A percentile compares a stretch with the other conserved stretches of the same genome.
These are phyloP conservation scores for Jackrogersella minutella DNA, from an alignment of 495 filamentous ascomycete genomes.

Conservation along the genomic window DNA sequence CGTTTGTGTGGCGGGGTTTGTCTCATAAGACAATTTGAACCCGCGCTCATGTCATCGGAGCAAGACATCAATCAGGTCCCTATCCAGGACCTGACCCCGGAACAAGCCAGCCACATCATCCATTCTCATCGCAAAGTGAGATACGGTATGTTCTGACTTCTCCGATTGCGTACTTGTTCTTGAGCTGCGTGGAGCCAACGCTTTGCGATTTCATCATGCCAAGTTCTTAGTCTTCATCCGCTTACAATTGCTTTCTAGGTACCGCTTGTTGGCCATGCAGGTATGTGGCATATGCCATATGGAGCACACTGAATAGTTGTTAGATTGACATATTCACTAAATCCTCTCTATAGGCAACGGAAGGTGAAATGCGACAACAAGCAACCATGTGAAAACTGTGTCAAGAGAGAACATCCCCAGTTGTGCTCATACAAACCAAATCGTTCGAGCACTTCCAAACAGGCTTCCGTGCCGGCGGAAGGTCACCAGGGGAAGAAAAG, in stretches of 20 bases:
- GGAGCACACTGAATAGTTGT: not conserved
- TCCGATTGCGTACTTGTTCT: not conserved
- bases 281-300: constrained; percentile 17
- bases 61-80: constrained; percentile 48
- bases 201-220: not conserved
- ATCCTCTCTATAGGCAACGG: constrained; percentile 59
- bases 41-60: constrained; percentile 40
- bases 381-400: constrained; percentile 74
- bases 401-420: constrained; percentile 75
- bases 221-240: not conserved
- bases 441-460: constrained; percentile 61
- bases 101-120: constrained; percentile 66
- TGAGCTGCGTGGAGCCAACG: not conserved
- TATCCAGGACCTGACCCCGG: constrained; percentile 61
- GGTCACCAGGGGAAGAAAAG: constrained; percentile 51
- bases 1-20: constrained; percentile 35
- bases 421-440: constrained; percentile 78
- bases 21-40: constrained; percentile 20
- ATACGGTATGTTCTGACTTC: constrained; percentile 64
- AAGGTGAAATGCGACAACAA: constrained; percentile 82
- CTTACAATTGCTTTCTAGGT: constrained; percentile 48
- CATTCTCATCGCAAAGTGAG: constrained; percentile 66
- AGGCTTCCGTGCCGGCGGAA: constrained; percentile 46
- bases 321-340: constrained; percentile 24
- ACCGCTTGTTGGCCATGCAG: constrained; percentile 75